Percentiles rank a stretch among this genome's conserved stretches.
These are phyloP conservation scores for Spizellomyces punctatus DNA, from an alignment of 192 early-diverging fungal species.

Conservation along the genomic window DNA sequence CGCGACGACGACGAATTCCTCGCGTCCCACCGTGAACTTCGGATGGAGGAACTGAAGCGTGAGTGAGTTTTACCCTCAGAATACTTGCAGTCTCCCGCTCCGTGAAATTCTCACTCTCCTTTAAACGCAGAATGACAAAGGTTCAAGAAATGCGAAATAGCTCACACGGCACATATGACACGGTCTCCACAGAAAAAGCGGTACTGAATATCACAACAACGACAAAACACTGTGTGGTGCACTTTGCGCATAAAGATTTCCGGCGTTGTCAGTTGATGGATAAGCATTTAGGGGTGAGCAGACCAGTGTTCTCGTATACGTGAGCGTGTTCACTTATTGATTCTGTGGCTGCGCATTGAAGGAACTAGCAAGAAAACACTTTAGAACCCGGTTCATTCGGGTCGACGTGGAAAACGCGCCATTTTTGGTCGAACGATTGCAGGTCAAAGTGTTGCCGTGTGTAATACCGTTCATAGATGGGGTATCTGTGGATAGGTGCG, in stretches of 20 bases:
- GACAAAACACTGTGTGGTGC: conserved; percentile 69
- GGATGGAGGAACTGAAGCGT: conserved; percentile 80
- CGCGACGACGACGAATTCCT: conserved; percentile 76
- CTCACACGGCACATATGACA: conserved; percentile 74
- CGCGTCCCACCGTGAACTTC: conserved; percentile 75
- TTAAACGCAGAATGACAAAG: conserved; percentile 55
- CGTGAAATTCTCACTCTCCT: not conserved
- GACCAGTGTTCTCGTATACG: not conserved
- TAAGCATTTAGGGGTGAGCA: conserved; percentile 73
- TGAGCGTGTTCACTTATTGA: conserved; percentile 3
- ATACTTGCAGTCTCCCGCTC: too few species aligned
- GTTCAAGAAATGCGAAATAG: conserved; percentile 61
- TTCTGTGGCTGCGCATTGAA: conserved; percentile 7
- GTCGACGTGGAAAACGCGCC: conserved; percentile 87
- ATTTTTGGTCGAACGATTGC: conserved; percentile 88
- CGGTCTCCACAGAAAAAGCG: conserved; percentile 79
- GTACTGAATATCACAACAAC: conserved; percentile 80
- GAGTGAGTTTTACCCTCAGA: conserved; percentile 61
- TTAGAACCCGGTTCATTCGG: conserved; percentile 84
- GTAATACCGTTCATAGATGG: conserved; percentile 80
- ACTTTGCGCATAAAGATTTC: conserved; percentile 94
- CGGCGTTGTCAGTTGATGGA: conserved; percentile 92
- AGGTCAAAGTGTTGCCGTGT: conserved; percentile 86
- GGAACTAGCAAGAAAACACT: conserved; percentile 75
- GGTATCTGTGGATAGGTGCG: conserved; percentile 67